Conservation (phyloP, 331 rosid species). For the Prunus yedoensis region DNA sequence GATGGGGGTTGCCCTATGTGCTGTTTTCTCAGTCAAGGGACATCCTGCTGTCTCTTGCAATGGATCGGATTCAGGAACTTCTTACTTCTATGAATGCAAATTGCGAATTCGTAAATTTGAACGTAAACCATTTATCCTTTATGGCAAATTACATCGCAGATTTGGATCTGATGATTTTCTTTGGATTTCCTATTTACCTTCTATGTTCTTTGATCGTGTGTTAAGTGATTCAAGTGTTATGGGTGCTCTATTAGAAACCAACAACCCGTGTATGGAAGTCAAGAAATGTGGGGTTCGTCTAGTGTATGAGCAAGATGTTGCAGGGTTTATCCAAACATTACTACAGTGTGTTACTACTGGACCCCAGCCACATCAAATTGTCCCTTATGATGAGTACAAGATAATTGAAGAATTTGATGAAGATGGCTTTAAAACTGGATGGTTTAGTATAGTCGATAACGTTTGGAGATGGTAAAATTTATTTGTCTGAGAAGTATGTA, state of each 20-base stretch:
- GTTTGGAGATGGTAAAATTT: no score
- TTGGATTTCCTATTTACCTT: background rate
- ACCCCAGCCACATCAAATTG: no score
- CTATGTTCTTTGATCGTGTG: background rate
- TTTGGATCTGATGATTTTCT: background rate
- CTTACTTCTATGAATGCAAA: background rate
- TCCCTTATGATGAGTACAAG: no score
- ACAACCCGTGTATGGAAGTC: conserved; percentile 3
- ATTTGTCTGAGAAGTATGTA: no score
- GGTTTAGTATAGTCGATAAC: no score
- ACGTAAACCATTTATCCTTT: background rate
- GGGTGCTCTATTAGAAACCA: background rate
- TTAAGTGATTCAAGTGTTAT: background rate
- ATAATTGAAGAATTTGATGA: no score
- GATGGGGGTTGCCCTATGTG: background rate
- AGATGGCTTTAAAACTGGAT: no score
- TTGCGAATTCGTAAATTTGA: background rate
- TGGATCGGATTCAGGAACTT: background rate
- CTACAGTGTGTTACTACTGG: no score
- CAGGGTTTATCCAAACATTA: no score
- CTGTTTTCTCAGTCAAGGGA: background rate
- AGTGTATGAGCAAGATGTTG: conserved; percentile 9
- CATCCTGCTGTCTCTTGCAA: background rate
- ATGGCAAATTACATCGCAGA: no score
- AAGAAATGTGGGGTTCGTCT: conserved; percentile 17